Conservation (phyloP, 73 alveolate genomes). For the Paramecium sexaurelia region DNA sequence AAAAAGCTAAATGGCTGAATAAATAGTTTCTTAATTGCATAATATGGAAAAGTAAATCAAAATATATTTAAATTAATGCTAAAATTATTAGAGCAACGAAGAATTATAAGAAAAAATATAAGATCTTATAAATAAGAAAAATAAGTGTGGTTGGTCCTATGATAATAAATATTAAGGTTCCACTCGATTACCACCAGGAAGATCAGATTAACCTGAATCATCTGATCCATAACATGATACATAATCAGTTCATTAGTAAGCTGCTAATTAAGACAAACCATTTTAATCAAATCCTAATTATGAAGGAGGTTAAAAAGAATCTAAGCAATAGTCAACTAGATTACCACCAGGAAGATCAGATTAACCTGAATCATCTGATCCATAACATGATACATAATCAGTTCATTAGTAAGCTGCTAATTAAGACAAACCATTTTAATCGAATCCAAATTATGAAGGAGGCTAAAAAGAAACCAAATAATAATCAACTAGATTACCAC, state of each 20-base stretch:
- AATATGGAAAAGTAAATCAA: neutral
- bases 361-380: neutral
- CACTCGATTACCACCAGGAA: constrained; percentile 28
- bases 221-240: neutral
- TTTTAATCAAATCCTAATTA: constrained; percentile 1
- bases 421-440: neutral
- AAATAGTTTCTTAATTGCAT: neutral
- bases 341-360: constrained; percentile 40
- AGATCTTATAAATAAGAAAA: neutral
- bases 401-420: neutral
- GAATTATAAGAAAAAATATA: neutral
- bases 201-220: constrained; percentile 7
- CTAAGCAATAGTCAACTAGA: neutral
- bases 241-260: neutral
- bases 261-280: neutral
- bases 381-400: neutral
- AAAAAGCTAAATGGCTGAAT: neutral
- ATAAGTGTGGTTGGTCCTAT: neutral
- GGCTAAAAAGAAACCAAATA: neutral
- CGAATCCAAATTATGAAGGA: neutral
- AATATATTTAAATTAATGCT: neutral
- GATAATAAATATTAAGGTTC: neutral
- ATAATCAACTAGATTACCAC: neutral
- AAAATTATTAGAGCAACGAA: neutral
- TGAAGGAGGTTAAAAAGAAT: neutral